phyloP scores from a whole-genome alignment of 495 filamentous ascomycete genomes.

The Cercophora sp. region DNA sequence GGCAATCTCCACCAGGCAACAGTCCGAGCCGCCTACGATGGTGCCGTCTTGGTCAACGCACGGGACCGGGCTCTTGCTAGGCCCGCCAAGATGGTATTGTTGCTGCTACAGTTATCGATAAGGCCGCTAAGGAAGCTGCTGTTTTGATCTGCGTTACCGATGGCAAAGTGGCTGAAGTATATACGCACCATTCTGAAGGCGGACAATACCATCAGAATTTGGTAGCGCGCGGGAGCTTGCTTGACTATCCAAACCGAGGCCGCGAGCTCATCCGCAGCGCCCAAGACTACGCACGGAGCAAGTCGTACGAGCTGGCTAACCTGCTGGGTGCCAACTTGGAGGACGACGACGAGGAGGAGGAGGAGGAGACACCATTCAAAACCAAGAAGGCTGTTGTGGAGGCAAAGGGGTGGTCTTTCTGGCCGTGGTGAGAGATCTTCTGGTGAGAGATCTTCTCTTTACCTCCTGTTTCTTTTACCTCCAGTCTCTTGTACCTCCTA shows the following conservation, averaged over 20 bases:
- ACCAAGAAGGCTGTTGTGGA: too few species aligned
- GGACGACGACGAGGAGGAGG: conserved; percentile 5
- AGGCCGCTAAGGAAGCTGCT: conserved; percentile 6
- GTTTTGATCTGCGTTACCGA: conserved; percentile 8
- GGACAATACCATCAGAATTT: conserved; percentile 8
- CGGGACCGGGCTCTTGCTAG: conserved; percentile 8
- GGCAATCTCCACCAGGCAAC: too few species aligned
- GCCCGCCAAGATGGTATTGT: background rate
- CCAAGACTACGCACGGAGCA: conserved; percentile 7
- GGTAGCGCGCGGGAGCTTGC: conserved; percentile 5
- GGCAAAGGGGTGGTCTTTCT: too few species aligned
- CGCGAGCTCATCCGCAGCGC: conserved; percentile 8
- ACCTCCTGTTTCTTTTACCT: too few species aligned
- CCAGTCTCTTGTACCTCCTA: background rate
- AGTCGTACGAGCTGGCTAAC: conserved; percentile 6
- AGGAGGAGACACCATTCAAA: too few species aligned
- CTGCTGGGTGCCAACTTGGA: conserved; percentile 1
- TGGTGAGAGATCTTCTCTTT: too few species aligned
- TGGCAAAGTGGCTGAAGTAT: conserved; percentile 1
- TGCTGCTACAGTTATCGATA: conserved; percentile 3
- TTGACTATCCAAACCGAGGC: conserved; percentile 8
- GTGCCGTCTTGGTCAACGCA: conserved; percentile 9
- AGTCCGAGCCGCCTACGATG: conserved; percentile 8
- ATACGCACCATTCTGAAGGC: background rate
- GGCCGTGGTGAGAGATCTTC: too few species aligned